A percentile compares a stretch with the other conserved stretches of the same genome.
Conservation (phyloP, 768 basidiomycete species). For the Mycena kentingensis region DNA sequence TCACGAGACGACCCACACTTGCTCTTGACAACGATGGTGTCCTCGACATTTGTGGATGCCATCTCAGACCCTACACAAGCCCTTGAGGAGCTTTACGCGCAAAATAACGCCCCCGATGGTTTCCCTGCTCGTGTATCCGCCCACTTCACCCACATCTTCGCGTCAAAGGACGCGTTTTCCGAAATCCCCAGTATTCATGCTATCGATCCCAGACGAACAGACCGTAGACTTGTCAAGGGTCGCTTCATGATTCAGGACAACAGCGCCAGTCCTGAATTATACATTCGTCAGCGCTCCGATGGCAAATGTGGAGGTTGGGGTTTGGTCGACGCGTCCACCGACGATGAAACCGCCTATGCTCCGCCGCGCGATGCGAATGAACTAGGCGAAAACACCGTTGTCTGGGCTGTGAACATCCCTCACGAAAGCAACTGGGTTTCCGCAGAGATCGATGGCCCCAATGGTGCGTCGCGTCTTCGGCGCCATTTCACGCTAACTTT, state of each 20-base stretch:
- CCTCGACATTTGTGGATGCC: slow-evolving; percentile 49
- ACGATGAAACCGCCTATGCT: slow-evolving; percentile 26
- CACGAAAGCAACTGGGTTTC: slow-evolving; percentile 64
- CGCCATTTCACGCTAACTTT: neutral
- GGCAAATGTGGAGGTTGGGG: slow-evolving; percentile 77
- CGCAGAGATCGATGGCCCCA: slow-evolving; percentile 30
- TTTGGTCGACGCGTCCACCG: slow-evolving; percentile 35
- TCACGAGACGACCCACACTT: no score
- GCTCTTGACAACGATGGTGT: slow-evolving; percentile 52
- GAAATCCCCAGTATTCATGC: slow-evolving; percentile 60
- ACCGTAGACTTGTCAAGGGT: slow-evolving; percentile 68
- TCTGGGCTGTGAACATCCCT: slow-evolving; percentile 80
- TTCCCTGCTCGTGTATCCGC: slow-evolving; percentile 47
- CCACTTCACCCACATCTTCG: slow-evolving; percentile 51
- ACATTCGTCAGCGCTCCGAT: slow-evolving; percentile 50
- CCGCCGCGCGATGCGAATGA: slow-evolving; percentile 45
- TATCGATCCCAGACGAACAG: slow-evolving; percentile 44
- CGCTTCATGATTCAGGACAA: slow-evolving; percentile 84
- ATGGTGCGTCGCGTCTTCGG: slow-evolving; percentile 13
- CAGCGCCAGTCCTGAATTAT: slow-evolving; percentile 71
- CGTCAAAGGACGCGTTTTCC: slow-evolving; percentile 39
- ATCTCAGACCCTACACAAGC: slow-evolving; percentile 50
- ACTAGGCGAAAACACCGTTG: slow-evolving; percentile 60
- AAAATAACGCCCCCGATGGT: slow-evolving; percentile 28
- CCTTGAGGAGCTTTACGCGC: slow-evolving; percentile 51